A percentile compares a stretch with the other conserved stretches of the same genome.
These are phyloP conservation scores for Xylariaceae sp. DNA, from an alignment of 2,329 filamentous ascomycete species.

Conservation along the genomic window DNA sequence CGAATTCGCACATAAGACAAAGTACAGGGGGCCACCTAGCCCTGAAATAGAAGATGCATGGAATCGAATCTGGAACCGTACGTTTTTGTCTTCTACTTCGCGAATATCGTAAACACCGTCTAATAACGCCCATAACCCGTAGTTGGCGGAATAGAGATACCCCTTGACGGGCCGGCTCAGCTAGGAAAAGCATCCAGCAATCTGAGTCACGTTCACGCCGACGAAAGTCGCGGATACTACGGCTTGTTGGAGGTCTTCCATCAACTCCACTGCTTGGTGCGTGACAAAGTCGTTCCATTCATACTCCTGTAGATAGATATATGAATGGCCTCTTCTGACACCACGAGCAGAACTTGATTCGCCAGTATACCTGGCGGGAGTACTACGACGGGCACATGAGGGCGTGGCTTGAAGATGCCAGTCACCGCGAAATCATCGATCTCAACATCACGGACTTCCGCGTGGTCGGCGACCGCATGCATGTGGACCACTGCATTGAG, in stretches of 20 bases:
- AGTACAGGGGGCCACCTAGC: not conserved
- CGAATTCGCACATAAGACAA: conserved; percentile 7
- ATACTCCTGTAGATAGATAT: too few relatives aligned
- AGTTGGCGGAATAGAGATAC: conserved; percentile 7
- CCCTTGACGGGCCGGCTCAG: not conserved
- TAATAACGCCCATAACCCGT: not conserved
- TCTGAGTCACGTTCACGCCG: too few relatives aligned
- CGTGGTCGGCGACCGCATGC: too few relatives aligned
- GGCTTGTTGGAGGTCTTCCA: too few relatives aligned
- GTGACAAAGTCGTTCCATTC: too few relatives aligned
- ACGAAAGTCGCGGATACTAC: too few relatives aligned
- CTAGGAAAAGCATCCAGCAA: too few relatives aligned
- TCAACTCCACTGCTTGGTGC: too few relatives aligned
- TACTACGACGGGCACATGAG: conserved; percentile 7
- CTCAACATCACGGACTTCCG: too few relatives aligned
- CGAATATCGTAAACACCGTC: not conserved
- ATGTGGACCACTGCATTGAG: too few relatives aligned
- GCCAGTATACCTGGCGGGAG: conserved; percentile 12
- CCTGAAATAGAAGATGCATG: not conserved
- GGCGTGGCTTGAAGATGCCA: not conserved
- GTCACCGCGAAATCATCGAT: not conserved
- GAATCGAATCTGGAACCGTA: conserved; percentile 6
- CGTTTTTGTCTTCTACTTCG: not conserved
- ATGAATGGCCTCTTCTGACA: too few relatives aligned
- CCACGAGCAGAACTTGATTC: conserved; percentile 5